Conservation (phyloP, 2,329 filamentous ascomycete genomes). For the Fusarium sp. region DNA sequence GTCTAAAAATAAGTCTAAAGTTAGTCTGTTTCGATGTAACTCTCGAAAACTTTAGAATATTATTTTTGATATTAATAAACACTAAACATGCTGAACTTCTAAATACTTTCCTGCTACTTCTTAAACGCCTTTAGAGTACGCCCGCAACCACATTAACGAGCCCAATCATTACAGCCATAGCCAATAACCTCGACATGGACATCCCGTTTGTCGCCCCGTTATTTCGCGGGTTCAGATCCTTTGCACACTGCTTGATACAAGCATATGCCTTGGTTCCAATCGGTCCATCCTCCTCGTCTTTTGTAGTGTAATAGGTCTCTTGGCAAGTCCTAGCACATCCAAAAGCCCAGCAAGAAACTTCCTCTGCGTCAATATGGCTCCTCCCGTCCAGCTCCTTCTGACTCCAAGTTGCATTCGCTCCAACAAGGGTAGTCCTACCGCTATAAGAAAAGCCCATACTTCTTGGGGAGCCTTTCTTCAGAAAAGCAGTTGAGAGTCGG, state of each 20-base stretch:
- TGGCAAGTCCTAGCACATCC: slow-evolving; percentile 34
- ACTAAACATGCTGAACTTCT: no score
- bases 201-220: background rate
- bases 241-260: slow-evolving; percentile 32
- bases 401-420: slow-evolving; percentile 39
- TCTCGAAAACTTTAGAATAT: background rate
- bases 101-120: background rate
- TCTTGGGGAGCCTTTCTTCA: slow-evolving; percentile 14
- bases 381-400: slow-evolving; percentile 37
- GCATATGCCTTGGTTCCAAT: slow-evolving; percentile 11
- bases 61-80: background rate
- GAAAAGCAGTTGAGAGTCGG: slow-evolving; percentile 25
- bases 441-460: slow-evolving; percentile 38
- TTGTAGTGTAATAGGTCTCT: slow-evolving; percentile 30
- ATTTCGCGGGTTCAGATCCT: slow-evolving; percentile 24
- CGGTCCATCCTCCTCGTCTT: slow-evolving; percentile 26
- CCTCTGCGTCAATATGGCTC: slow-evolving; percentile 18
- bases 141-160: background rate
- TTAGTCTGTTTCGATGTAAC: background rate
- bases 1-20: background rate
- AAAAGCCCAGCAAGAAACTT: slow-evolving; percentile 35
- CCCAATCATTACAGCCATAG: background rate
- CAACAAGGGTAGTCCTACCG: slow-evolving; percentile 9
- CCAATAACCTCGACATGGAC: background rate
- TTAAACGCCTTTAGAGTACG: background rate